These are phyloP conservation scores for Aspergillus panamensis DNA, from an alignment of 495 filamentous ascomycete species.

Conservation along the genomic window DNA sequence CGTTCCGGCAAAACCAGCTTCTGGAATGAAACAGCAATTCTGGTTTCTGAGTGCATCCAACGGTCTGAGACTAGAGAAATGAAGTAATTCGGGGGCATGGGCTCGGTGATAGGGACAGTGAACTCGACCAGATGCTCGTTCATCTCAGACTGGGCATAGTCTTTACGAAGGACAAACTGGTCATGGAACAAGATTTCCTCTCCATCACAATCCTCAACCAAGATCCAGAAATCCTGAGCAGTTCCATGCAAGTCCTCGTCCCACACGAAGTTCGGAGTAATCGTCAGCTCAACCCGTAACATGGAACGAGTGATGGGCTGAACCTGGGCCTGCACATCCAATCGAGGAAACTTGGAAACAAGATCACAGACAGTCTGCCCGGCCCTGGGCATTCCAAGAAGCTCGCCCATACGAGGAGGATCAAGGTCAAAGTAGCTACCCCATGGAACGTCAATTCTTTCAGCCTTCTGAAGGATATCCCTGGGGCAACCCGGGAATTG, in stretches of 20 bases:
- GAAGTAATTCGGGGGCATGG: conserved; percentile 98
- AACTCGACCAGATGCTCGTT: conserved; percentile 98
- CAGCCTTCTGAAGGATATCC: conserved; percentile 87
- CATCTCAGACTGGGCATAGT: conserved; percentile 73
- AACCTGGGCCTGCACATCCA: conserved; percentile 87
- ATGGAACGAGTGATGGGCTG: conserved; percentile 94
- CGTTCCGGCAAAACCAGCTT: conserved; percentile 92
- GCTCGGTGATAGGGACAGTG: conserved; percentile 92
- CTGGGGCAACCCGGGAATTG: conserved; percentile 80
- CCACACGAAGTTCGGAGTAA: conserved; percentile 95
- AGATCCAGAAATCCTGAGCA: conserved; percentile 92
- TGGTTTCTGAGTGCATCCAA: conserved; percentile 98
- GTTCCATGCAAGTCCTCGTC: conserved; percentile 82
- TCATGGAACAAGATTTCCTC: conserved; percentile 96
- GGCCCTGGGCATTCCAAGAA: conserved; percentile 87
- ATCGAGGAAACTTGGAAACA: conserved; percentile 86
- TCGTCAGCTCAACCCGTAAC: conserved; percentile 89
- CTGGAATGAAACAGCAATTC: conserved; percentile 88
- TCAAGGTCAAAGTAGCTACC: conserved; percentile 91
- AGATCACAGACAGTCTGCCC: conserved; percentile 81
- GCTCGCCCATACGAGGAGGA: conserved; percentile 93
- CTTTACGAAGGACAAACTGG: conserved; percentile 83
- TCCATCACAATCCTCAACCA: conserved; percentile 96
- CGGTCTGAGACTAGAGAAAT: conserved; percentile 89
- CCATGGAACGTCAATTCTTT: conserved; percentile 94